Evolutionary conservation across 768 basidiomycete genomes (phyloP), one percentile per base, ranked within the genome.

Genomic region (Mycena polygramma): DNA sequence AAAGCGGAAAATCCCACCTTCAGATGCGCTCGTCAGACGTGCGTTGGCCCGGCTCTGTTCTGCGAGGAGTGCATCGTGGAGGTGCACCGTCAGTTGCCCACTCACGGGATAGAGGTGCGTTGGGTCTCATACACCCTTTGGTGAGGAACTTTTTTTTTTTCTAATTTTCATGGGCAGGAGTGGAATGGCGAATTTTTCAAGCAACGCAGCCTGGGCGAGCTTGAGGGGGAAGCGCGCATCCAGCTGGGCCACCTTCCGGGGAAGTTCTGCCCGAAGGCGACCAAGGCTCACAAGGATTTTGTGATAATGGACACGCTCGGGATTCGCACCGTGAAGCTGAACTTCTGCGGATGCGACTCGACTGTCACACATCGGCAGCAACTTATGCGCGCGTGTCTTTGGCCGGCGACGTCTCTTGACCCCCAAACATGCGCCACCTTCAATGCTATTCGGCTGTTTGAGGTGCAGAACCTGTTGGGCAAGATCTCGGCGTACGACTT

Each of bases 101-200:
- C 65, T 2, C 69, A 71, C 39, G 36, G 24, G 35, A 17, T 71
- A 11, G 69, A 71, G 64, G 69, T 71, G 30, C 30, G 30, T 30
- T 30, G 30, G 30, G 30, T 30, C 30, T 30, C 30, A 6, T 30
- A 30, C 30, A 30, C 7, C 30, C 30, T 30, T 30, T 30, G 30
- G 30, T 30, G 30, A 30, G 30, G 30, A 30, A 30, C 30, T 30
- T 30, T 2, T 30, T 30, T 30, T 30, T 30, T 30, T 30, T 2
- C 30, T 30, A 30, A 30, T 30, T 30, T 30, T 30, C 30, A 30
- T 30, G 30, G 30, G 9, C 26, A 48, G 45, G 24, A 39, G 19
- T 55, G 55, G 49, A 19, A 53, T n/a, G 57, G 41, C 17, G 41
- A 43, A 11, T 43, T 43, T 43, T 43, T 43, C 41, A 7, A 13